A percentile compares a stretch with the other conserved stretches of the same genome.
These are phyloP conservation scores for Dryas drummondii DNA, from an alignment of 306 rosid genomes.

Conservation along the genomic window DNA sequence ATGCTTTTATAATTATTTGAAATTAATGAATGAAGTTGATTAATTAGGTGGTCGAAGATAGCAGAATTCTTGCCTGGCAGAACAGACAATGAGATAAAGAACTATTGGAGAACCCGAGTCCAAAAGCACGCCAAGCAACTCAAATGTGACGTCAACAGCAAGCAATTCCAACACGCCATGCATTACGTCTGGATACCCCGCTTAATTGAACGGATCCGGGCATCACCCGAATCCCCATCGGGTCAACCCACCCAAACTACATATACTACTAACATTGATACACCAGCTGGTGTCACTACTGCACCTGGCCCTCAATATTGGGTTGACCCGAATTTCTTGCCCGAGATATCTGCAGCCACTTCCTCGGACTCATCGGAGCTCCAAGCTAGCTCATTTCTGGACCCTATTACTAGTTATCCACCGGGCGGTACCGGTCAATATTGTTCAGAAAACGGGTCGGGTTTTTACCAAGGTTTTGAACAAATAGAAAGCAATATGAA, in stretches of 20 bases:
- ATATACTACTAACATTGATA: neutral
- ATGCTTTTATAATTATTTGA: no score
- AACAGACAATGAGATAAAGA: constrained; percentile 92
- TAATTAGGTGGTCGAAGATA: constrained; percentile 84
- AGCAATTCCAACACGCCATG: constrained; percentile 78
- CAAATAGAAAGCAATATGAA: constrained; percentile 9
- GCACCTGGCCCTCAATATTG: neutral
- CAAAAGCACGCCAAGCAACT: constrained; percentile 93
- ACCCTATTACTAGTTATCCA: neutral
- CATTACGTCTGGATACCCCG: constrained; percentile 91
- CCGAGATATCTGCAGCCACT: neutral
- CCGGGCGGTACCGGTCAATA: neutral
- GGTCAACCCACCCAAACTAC: neutral
- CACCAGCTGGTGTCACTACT: neutral
- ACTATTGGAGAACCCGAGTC: constrained; percentile 93
- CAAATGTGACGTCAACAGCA: constrained; percentile 83
- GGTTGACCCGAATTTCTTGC: constrained; percentile 14
- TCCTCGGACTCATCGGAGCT: constrained; percentile 34
- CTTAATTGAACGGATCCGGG: constrained; percentile 62
- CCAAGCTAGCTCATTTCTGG: constrained; percentile 33
- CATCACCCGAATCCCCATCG: constrained; percentile 19
- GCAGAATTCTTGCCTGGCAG: constrained; percentile 84
- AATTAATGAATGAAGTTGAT: neutral
- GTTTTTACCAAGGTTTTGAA: neutral
- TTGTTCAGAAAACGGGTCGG: constrained; percentile 20